Evolutionary conservation across 2,329 filamentous ascomycete species (phyloP).

Genomic region (Dothiorella sarmentorum): DNA sequence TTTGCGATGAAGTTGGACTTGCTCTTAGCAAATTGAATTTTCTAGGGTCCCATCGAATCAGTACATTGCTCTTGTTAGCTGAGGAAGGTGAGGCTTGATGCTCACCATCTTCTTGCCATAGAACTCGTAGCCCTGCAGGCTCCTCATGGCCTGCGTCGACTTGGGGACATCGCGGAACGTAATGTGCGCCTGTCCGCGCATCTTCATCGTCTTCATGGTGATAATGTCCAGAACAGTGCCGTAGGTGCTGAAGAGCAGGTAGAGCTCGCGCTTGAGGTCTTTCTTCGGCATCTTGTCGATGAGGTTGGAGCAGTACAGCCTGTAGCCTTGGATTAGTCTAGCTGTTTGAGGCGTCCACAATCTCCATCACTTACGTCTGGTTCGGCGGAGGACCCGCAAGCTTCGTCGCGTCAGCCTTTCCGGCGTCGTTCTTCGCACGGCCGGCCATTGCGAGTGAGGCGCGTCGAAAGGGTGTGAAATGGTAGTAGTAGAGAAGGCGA

Average conservation of each 20-base stretch:
- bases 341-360: too few species aligned
- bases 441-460: slow-evolving; percentile 9
- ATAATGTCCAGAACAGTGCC: slow-evolving; percentile 90
- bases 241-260: slow-evolving; percentile 91
- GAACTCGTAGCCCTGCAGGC: slow-evolving; percentile 80
- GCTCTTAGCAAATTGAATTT: slow-evolving; percentile 84
- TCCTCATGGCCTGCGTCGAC: slow-evolving; percentile 91
- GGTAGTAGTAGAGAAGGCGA: neutral
- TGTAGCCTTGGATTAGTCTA: slow-evolving; percentile 38
- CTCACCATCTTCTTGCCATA: slow-evolving; percentile 81
- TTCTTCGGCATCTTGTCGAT: slow-evolving; percentile 86
- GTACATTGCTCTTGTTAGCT: too few species aligned
- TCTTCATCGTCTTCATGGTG: slow-evolving; percentile 81
- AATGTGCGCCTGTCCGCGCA: slow-evolving; percentile 94
- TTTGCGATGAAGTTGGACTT: slow-evolving; percentile 87
- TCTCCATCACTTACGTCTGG: slow-evolving; percentile 30
- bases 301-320: slow-evolving; percentile 85
- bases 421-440: slow-evolving; percentile 8
- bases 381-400: slow-evolving; percentile 26
- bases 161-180: slow-evolving; percentile 85
- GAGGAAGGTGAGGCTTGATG: slow-evolving; percentile 25
- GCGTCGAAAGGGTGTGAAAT: neutral
- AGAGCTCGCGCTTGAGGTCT: slow-evolving; percentile 81
- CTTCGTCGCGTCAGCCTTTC: slow-evolving; percentile 11
- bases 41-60: too few species aligned